A percentile compares a stretch with the other conserved stretches of the same genome.
Evolutionary conservation across 2,329 filamentous ascomycete species (phyloP).

Genomic region (Fonsecaea monophora): DNA sequence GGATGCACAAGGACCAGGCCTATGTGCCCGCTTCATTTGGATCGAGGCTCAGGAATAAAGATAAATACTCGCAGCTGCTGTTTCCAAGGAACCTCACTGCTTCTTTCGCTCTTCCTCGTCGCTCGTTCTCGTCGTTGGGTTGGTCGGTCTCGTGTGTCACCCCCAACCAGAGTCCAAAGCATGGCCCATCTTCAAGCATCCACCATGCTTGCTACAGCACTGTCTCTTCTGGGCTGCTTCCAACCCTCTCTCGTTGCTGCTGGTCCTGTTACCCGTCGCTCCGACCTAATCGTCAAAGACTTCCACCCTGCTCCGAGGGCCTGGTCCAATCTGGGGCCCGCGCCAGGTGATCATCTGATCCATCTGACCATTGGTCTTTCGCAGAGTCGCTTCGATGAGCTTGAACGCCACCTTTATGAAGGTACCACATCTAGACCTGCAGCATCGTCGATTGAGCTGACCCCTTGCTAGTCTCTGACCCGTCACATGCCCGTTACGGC

Average conservation of each 20-base stretch:
- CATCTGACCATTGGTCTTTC: constrained; percentile 65
- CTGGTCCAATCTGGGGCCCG: constrained; percentile 58
- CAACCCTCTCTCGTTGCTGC: constrained; percentile 26
- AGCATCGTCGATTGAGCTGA: constrained; percentile 2
- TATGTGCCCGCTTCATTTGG: not conserved
- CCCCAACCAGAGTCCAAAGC: not conserved
- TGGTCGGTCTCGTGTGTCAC: not conserved
- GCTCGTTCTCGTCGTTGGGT: constrained; percentile 9
- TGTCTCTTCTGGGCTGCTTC: constrained; percentile 30
- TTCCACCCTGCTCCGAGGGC: constrained; percentile 58
- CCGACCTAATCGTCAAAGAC: constrained; percentile 62
- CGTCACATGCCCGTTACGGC: constrained; percentile 32
- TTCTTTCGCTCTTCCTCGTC: constrained; percentile 4
- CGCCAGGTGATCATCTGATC: constrained; percentile 58
- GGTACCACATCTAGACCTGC: constrained; percentile 9
- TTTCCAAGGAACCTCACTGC: not conserved
- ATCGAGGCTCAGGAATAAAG: constrained; percentile 3
- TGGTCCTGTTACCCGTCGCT: constrained; percentile 41
- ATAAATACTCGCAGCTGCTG: not conserved
- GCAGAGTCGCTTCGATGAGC: constrained; percentile 42
- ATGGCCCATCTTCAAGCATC: constrained; percentile 21
- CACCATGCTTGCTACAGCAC: constrained; percentile 18
- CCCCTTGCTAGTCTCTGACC: constrained; percentile 30
- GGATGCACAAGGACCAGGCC: constrained; percentile 4
- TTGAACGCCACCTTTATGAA: constrained; percentile 36